Evolutionary conservation across 129 eudicot genomes (phyloP).

Genomic region (Flaveria trinervia): DNA sequence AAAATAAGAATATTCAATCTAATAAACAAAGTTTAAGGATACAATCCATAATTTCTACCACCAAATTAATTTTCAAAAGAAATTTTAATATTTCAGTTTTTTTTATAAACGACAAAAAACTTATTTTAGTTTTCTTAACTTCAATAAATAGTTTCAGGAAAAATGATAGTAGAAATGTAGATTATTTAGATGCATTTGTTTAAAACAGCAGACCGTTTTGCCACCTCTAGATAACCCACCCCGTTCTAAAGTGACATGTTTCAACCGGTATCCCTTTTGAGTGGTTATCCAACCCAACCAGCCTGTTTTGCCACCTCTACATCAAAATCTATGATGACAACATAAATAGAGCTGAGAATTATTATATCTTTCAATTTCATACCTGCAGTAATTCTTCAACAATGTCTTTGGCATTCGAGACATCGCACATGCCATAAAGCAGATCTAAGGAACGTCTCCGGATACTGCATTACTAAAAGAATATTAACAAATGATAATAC

Average conservation of each 20-base stretch:
- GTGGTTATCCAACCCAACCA: not conserved
- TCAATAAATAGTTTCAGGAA: not conserved
- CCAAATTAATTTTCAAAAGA: not conserved
- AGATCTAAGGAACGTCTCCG: constrained; percentile 96
- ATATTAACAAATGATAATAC: constrained; percentile 3
- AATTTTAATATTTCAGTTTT: not conserved
- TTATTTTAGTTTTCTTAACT: not conserved
- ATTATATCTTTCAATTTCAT: constrained; percentile 6
- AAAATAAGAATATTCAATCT: not conserved
- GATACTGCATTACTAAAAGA: constrained; percentile 48
- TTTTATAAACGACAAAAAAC: not conserved
- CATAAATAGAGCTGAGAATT: not conserved
- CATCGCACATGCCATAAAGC: constrained; percentile 99
- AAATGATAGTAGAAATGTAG: not conserved
- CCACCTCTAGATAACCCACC: not conserved
- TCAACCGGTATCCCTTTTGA: not conserved
- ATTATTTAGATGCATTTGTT: not conserved
- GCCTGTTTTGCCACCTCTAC: not conserved
- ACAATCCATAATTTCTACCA: not conserved
- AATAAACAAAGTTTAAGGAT: not conserved
- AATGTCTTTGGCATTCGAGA: constrained; percentile 95
- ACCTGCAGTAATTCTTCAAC: constrained; percentile 99
- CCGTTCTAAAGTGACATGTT: not conserved
- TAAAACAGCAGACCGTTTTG: not conserved
- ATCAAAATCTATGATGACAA: constrained; percentile 9